Percentiles rank a stretch among this genome's conserved stretches.
phyloP scores from a whole-genome alignment of 1,284 basidiomycete species.

The Schizopora paradoxa region DNA sequence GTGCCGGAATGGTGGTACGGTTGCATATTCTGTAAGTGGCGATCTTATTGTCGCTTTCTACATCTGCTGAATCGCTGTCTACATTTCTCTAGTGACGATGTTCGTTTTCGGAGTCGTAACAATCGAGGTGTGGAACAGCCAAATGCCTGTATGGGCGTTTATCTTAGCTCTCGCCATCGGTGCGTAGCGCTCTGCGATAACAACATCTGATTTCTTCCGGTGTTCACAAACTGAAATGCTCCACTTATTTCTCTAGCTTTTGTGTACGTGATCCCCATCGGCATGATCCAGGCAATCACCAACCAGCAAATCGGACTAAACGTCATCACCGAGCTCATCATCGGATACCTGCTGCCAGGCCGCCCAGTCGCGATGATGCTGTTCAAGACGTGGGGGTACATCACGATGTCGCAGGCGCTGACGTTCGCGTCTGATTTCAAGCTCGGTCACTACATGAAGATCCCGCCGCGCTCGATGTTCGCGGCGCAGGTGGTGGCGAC shows the following conservation, averaged over 20 bases:
- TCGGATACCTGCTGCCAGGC: conserved; percentile 42
- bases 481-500: conserved; percentile 54
- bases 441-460: conserved; percentile 70
- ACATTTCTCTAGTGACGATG: conserved; percentile 24
- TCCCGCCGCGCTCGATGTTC: conserved; percentile 56
- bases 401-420: conserved; percentile 38
- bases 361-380: conserved; percentile 45
- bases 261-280: conserved; percentile 58
- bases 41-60: conserved; percentile 35
- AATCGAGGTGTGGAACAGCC: conserved; percentile 47
- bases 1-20: conserved; percentile 74
- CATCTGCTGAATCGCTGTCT: neutral
- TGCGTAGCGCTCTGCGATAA: conserved; percentile 32
- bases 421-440: conserved; percentile 63
- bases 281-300: conserved; percentile 61
- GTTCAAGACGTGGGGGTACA: conserved; percentile 44
- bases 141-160: conserved; percentile 37
- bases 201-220: no score
- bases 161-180: conserved; percentile 44
- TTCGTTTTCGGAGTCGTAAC: conserved; percentile 47
- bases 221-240: conserved; percentile 22
- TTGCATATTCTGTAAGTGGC: conserved; percentile 38
- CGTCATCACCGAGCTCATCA: conserved; percentile 55
- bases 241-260: conserved; percentile 36
- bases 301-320: conserved; percentile 59